Base-by-base conservation (phyloP, 495 filamentous ascomycete species). In the Hypoxylon fragiforme region DNA sequence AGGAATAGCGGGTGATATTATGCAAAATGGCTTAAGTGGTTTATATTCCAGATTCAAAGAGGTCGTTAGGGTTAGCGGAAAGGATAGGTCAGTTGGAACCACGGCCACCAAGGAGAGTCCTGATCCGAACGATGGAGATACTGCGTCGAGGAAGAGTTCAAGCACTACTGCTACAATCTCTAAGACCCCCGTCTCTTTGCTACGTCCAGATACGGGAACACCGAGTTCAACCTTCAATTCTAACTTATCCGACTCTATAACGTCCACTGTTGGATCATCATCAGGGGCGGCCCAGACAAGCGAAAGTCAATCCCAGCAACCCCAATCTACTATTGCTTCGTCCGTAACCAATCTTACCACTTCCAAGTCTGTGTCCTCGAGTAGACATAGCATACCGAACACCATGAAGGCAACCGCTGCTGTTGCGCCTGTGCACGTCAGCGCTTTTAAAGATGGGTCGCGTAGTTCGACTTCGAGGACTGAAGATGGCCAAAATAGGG, bases 21-120 rank as follows among this genome's bases (percentile, higher is more conserved):
- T 86, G 3, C 89, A 91, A 43, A 86, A 90, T 63, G 90, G 91
- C 1, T 68, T 97, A 24, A 95, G 87, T 65, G 91, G 91, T 1
- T 65, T 97, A 12, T 96, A 95, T 67, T 91, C 77, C 73, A 83
- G 89, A 13, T 77, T 96, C 64, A 83, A 83, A 67, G 88, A 85
- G 26, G 90, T 84, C 0, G 90, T 95, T 24, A 84, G 85, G 1
- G 88, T 63, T 12, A 71, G 77, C 28, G 82, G 80, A 42, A 88
- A 85, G 61, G 82, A 86, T 50, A 79, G 82, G 46, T 65, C 73
- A 7, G 70, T 59, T 1, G 37, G 30, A 32, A 22, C 36, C 14
- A 15, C 22, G 12, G 14, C 22, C 11, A 21, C 32, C 12, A 39
- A 51, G 30, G 63, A 66, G 20, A 57, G 39, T 36, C 54, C 66